phyloP scores from a whole-genome alignment of 202 grass and related monocot species.

The Cymbopogon flexuosus region DNA sequence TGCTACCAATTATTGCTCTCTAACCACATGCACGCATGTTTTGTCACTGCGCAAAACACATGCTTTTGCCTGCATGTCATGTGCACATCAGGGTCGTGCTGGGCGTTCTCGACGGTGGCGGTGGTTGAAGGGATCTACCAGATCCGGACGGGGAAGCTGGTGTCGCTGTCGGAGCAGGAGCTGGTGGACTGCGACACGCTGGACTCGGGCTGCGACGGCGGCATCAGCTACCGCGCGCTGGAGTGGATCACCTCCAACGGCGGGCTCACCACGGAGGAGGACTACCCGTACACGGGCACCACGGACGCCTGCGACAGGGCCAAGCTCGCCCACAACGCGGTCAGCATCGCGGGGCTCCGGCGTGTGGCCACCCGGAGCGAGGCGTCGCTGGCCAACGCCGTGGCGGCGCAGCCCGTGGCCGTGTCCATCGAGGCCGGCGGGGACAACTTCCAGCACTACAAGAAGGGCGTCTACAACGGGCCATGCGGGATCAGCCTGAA shows the following conservation, averaged over 20 bases:
- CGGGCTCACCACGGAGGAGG: slow-evolving; percentile 16
- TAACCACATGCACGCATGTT: slow-evolving; percentile 7
- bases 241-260: slow-evolving; percentile 39
- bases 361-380: slow-evolving; percentile 27
- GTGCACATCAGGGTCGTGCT: slow-evolving; percentile 36
- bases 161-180: slow-evolving; percentile 41
- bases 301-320: slow-evolving; percentile 4
- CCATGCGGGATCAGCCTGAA: slow-evolving; percentile 37
- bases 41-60: neutral
- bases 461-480: slow-evolving; percentile 33
- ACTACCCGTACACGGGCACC: slow-evolving; percentile 39
- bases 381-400: slow-evolving; percentile 1
- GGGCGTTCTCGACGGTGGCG: slow-evolving; percentile 47
- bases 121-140: slow-evolving; percentile 34
- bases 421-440: slow-evolving; percentile 50
- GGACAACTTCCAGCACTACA: slow-evolving; percentile 44
- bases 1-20: neutral
- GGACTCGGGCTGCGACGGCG: slow-evolving; percentile 38
- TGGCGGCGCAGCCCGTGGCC: slow-evolving; percentile 37
- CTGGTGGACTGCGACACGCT: slow-evolving; percentile 47
- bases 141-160: slow-evolving; percentile 33
- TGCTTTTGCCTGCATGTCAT: slow-evolving; percentile 14
- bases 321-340: slow-evolving; percentile 25
- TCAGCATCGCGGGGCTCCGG: slow-evolving; percentile 26
- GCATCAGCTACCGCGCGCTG: slow-evolving; percentile 38